Evolutionary conservation across 78 protist species (phyloP).

Genomic region (Planoprotostelium fungivorum): DNA sequence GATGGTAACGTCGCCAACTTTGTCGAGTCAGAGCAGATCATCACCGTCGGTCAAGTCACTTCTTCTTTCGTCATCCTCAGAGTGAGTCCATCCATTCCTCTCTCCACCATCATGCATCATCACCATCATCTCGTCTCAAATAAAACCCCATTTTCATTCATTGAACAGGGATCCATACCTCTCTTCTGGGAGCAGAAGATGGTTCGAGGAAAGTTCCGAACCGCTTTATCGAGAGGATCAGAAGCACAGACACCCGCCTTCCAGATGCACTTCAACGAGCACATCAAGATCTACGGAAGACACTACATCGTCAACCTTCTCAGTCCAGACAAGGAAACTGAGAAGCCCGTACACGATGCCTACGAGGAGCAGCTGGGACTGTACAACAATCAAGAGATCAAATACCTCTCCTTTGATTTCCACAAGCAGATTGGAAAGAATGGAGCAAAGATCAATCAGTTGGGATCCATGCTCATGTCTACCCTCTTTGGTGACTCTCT

Average conservation of each 20-base stretch:
- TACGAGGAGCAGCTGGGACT: slow-evolving; percentile 30
- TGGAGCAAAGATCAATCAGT: not conserved
- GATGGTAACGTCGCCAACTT: slow-evolving; percentile 86
- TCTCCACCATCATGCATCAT: no score
- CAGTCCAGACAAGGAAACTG: slow-evolving; percentile 21
- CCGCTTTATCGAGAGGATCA: slow-evolving; percentile 10
- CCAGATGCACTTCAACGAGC: slow-evolving; percentile 56
- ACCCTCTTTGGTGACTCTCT: not conserved
- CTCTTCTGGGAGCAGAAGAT: slow-evolving; percentile 77
- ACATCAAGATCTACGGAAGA: slow-evolving; percentile 31
- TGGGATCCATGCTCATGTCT: not conserved
- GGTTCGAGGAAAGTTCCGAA: not conserved
- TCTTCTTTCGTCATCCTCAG: not conserved
- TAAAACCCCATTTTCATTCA: no score
- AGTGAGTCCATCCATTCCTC: not conserved
- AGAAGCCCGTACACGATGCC: slow-evolving; percentile 15
- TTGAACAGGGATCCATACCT: slow-evolving; percentile 73
- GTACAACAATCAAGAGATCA: slow-evolving; percentile 5
- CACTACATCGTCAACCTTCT: slow-evolving; percentile 51
- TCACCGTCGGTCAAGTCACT: not conserved
- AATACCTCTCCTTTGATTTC: slow-evolving; percentile 45
- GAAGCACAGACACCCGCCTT: slow-evolving; percentile 73
- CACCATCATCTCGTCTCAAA: slow-evolving; percentile 15
- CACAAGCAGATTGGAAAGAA: slow-evolving; percentile 22
- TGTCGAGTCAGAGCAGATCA: slow-evolving; percentile 76